Evolutionary conservation across 257 asterid species (phyloP).

Genomic region (Nicotiana knightiana): DNA sequence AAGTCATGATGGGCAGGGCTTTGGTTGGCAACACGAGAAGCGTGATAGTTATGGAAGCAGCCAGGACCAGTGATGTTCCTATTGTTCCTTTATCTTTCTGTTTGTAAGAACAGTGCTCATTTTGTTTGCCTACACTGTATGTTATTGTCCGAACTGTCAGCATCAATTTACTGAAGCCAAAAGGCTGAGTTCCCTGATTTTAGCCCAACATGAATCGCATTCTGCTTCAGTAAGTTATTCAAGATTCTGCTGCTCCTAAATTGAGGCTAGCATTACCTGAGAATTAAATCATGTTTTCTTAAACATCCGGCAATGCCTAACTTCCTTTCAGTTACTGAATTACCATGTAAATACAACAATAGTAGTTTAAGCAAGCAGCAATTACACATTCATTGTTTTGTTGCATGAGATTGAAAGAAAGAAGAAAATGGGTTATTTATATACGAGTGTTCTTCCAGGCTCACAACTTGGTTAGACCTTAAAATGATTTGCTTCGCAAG

Average conservation of each 20-base stretch:
- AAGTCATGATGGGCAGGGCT: conserved; percentile 61
- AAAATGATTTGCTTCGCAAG: not conserved
- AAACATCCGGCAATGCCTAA: not conserved
- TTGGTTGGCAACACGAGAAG: conserved; percentile 59
- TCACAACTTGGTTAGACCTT: not conserved
- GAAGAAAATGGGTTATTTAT: no score
- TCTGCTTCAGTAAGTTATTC: not conserved
- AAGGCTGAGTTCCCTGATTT: not conserved
- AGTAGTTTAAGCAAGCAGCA: not conserved
- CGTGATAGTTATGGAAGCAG: conserved; percentile 42
- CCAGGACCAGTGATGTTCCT: conserved; percentile 34
- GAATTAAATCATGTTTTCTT: not conserved
- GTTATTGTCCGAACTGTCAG: not conserved
- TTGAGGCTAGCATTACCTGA: not conserved
- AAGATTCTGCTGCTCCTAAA: not conserved
- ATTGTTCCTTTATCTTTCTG: not conserved
- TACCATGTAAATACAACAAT: not conserved
- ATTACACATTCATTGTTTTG: not conserved
- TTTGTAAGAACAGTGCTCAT: not conserved
- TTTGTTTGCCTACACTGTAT: not conserved
- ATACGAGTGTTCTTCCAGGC: not conserved
- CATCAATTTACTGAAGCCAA: not conserved
- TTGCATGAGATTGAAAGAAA: not conserved
- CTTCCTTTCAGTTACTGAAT: not conserved
- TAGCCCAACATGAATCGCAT: not conserved